Base-by-base conservation (phyloP, 1,284 basidiomycete genomes). In the Fomitopsis betulina region DNA sequence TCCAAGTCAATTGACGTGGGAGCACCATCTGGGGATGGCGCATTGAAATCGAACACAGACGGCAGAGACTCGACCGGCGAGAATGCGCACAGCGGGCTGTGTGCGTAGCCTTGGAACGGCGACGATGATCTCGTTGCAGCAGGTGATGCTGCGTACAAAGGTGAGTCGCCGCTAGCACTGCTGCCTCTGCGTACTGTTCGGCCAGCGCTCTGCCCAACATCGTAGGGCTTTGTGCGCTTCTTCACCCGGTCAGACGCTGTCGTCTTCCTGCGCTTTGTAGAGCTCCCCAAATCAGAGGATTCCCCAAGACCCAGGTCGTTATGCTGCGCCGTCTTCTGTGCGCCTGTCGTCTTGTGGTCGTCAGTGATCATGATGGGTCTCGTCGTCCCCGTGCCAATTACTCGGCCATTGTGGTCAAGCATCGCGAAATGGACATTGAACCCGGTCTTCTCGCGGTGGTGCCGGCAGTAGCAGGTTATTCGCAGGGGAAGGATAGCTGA, bases 301-400 rank as follows among this genome's bases (percentile, higher is more conserved):
- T 59, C 57, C 53, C 62, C 43, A 54, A 58, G 33, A 32, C 61
- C 32, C 65, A 65, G 60, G 25, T 69, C 62, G 52, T 58, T 17
- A 55, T 64, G 65, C 57, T 63, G 53, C 39, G 30, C 63, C 30
- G 64, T 62, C 53, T 70, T 68, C 63, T 62, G 62, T 9, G 62
- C 66, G 17, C 70, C 72, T 6, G 82, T 86, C 38, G 93, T 94
- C 76, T 98, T 98, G 76, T 98, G 96, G 72, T 99, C 97, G 74
- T 99, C 97, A 3, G 96, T 99, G 67, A 99, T 99, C 89, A 99
- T 96, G 68, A 99, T 96, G 2, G 96, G 94, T 32, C 89, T 87
- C 2, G 94, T 94, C 50, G 82, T 84, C 2, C 94, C 93, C 10
- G 84, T 84, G 10, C 94, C 96, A 55, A 99, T 84, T 53, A 95